Evolutionary conservation across 768 basidiomycete genomes (phyloP).

Genomic region (Hydnomerulius pinastri): DNA sequence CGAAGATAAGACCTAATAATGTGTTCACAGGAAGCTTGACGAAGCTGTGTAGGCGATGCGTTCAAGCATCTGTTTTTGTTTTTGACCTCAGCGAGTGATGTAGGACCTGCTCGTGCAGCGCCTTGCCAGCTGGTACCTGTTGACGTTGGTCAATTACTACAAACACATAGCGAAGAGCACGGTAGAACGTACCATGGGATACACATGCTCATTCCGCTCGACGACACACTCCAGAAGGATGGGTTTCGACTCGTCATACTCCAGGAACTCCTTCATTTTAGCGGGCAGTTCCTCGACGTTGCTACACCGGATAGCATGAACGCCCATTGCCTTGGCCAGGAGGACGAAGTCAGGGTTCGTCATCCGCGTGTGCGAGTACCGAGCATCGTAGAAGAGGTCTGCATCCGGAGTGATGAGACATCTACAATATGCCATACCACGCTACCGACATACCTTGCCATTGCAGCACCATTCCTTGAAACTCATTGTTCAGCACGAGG

Average conservation of each 20-base stretch:
- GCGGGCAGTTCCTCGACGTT: slow-evolving; percentile 75
- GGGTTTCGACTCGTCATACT: slow-evolving; percentile 86
- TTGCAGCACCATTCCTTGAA: slow-evolving; percentile 99
- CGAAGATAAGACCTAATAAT: neutral
- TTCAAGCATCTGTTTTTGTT: slow-evolving; percentile 26
- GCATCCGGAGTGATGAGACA: neutral
- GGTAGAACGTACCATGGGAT: slow-evolving; percentile 71
- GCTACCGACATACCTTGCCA: slow-evolving; percentile 79
- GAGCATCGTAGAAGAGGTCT: slow-evolving; percentile 94
- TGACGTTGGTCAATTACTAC: slow-evolving; percentile 4
- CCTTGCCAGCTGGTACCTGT: slow-evolving; percentile 89
- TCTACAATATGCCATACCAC: neutral
- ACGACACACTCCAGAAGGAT: slow-evolving; percentile 91
- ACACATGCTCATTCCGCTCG: slow-evolving; percentile 82
- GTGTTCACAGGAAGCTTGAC: neutral
- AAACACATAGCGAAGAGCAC: neutral
- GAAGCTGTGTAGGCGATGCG: neutral
- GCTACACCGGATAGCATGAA: slow-evolving; percentile 83
- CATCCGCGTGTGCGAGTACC: slow-evolving; percentile 98
- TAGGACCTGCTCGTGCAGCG: slow-evolving; percentile 87
- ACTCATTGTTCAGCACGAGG: slow-evolving; percentile 91
- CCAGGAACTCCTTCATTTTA: slow-evolving; percentile 99
- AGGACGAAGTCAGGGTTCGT: slow-evolving; percentile 92
- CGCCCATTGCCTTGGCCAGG: slow-evolving; percentile 88
- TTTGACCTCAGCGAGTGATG: slow-evolving; percentile 54